Evolutionary conservation across 305 asterid species (phyloP).

Genomic region (Fraxinus sp.): DNA sequence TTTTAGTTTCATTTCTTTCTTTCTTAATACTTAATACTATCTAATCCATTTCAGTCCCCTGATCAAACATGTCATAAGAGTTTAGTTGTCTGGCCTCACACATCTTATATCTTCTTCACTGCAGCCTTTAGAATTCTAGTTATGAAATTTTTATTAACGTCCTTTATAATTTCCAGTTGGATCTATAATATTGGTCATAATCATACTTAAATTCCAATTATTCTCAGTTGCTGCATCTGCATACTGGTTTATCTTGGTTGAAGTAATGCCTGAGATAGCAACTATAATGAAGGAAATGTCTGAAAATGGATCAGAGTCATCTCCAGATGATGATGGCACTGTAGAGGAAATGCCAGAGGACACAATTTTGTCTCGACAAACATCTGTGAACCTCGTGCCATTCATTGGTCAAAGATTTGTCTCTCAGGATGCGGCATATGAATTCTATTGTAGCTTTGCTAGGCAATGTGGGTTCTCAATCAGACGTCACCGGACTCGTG

Average conservation of each 20-base stretch:
- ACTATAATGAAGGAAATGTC: slow-evolving; percentile 33
- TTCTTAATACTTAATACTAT: background rate
- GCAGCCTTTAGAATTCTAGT: background rate
- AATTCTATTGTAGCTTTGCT: slow-evolving; percentile 61
- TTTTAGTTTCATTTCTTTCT: background rate
- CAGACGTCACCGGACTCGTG: slow-evolving; percentile 66
- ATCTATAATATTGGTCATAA: background rate
- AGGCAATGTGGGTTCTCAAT: slow-evolving; percentile 72
- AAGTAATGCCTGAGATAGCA: slow-evolving; percentile 41
- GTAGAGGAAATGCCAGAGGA: slow-evolving; percentile 60
- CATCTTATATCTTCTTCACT: background rate
- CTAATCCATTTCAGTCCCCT: background rate
- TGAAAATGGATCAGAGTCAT: slow-evolving; percentile 53
- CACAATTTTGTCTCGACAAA: slow-evolving; percentile 48
- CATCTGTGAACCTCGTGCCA: slow-evolving; percentile 57
- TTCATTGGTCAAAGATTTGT: slow-evolving; percentile 63
- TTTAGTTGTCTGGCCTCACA: background rate
- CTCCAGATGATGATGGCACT: slow-evolving; percentile 58
- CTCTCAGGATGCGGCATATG: slow-evolving; percentile 70
- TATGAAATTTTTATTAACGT: background rate
- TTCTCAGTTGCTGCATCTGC: slow-evolving; percentile 24
- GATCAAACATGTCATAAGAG: background rate
- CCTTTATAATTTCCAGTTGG: background rate
- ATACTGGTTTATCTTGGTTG: slow-evolving; percentile 21
- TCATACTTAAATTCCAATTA: background rate